phyloP scores from a whole-genome alignment of 2,329 filamentous ascomycete genomes.

The Reticulascus tulasneorum region DNA sequence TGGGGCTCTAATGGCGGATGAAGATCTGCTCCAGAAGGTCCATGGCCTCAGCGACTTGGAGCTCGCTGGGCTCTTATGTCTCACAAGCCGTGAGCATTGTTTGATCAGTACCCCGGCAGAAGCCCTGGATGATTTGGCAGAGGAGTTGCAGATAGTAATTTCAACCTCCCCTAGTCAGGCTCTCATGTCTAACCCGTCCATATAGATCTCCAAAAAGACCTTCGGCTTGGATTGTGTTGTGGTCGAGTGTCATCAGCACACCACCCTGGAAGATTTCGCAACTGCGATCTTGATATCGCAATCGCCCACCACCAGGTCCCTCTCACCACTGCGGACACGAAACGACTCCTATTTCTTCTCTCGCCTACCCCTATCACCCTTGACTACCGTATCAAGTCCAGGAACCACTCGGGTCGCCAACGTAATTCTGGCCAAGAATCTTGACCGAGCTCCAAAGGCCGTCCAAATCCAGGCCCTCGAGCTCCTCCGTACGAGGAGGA shows the following conservation, averaged over 20 bases:
- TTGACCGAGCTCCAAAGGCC: slow-evolving; percentile 67
- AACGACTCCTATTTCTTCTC: slow-evolving; percentile 17
- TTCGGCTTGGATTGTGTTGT: slow-evolving; percentile 70
- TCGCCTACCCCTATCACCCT: slow-evolving; percentile 21
- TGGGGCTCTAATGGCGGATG: slow-evolving; percentile 56
- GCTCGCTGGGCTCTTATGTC: slow-evolving; percentile 76
- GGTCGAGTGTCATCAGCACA: slow-evolving; percentile 68
- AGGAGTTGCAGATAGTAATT: slow-evolving; percentile 67
- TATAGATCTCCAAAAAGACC: slow-evolving; percentile 60
- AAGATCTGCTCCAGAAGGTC: slow-evolving; percentile 62
- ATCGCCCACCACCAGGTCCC: slow-evolving; percentile 21
- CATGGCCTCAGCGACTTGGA: slow-evolving; percentile 83
- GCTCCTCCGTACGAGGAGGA: slow-evolving; percentile 73
- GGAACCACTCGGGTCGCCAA: slow-evolving; percentile 64
- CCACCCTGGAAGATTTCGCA: slow-evolving; percentile 77
- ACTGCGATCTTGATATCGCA: slow-evolving; percentile 57
- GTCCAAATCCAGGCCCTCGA: slow-evolving; percentile 80
- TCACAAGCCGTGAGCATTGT: slow-evolving; percentile 81
- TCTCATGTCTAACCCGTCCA: background rate
- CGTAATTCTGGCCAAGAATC: slow-evolving; percentile 75
- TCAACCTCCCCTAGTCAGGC: background rate
- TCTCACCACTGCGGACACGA: slow-evolving; percentile 18
- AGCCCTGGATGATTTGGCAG: slow-evolving; percentile 62
- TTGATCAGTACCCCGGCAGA: slow-evolving; percentile 70
- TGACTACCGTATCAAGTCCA: slow-evolving; percentile 19